Base-by-base conservation (phyloP, 768 basidiomycete species). In the Boletus edulis region DNA sequence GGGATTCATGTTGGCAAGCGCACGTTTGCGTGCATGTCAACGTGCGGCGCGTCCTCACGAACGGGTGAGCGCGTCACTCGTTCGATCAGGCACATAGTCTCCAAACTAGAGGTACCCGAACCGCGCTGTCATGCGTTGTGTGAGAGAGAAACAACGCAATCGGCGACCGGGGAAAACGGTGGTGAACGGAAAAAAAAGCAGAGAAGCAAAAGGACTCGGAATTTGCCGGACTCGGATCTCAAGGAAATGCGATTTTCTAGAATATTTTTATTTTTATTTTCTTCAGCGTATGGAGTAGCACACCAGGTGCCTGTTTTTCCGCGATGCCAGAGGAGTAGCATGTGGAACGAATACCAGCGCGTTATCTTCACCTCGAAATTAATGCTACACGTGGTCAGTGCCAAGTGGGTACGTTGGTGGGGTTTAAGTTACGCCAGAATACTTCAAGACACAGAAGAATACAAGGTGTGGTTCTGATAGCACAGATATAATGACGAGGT, bases 181-280 rank as follows among this genome's bases (percentile, higher is more conserved):
- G 29, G 29, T 29, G 29, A 29, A 29, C 29, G 29, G 29, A 35
- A 35, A 14, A 35, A 5, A 14, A 14, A 35, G 34, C 11, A 35
- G 34, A 52, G 52, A 49, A 56, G 53, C 34, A 52, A 22, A 37
- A 58, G n/a, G 44, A 35, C 4, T 45, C 66, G 66, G 66, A 15
- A 51, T 27, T 62, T 66, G 61, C 66, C 65, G 66, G 56, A 18
- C 43, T 24, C 53, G 48, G 58, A 67, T 59, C 57, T 12, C 49
- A 35, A 45, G 27, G 39, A 20, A 48, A 58, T 31, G 41, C n/a
- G 14, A 31, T 34, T 34, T 34, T 14, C 27, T 29, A 45, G 20
- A 39, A 54, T 39, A 43, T 53, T 58, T 49, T 41, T 40, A 39
- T 35, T 41, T 35, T 4, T 4, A 24, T 24, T 24, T 37, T n/a